phyloP scores from a whole-genome alignment of 257 asterid species.

The Primulina huaijiensis region DNA sequence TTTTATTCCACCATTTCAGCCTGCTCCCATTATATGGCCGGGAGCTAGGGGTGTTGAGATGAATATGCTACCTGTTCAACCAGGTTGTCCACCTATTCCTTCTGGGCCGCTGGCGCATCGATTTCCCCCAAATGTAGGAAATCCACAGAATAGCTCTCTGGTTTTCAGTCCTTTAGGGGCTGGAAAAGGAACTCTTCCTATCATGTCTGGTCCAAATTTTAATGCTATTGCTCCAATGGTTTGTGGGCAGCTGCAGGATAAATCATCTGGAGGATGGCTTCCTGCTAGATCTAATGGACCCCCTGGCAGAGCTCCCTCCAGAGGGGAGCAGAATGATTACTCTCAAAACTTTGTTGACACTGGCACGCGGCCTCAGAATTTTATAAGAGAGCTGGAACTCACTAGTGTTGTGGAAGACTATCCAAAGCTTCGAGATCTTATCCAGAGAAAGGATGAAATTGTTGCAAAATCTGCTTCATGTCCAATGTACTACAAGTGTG shows the following conservation, averaged over 20 bases:
- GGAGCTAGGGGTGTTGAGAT: slow-evolving; percentile 89
- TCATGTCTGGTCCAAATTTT: slow-evolving; percentile 60
- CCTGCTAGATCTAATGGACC: slow-evolving; percentile 73
- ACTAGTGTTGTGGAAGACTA: slow-evolving; percentile 99
- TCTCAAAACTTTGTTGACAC: slow-evolving; percentile 99
- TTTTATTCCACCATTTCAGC: slow-evolving; percentile 58
- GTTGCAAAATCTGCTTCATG: slow-evolving; percentile 76
- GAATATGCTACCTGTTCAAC: slow-evolving; percentile 78
- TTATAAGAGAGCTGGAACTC: slow-evolving; percentile 93
- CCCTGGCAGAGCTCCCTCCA: slow-evolving; percentile 95
- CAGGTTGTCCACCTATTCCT: slow-evolving; percentile 78
- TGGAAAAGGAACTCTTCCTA: slow-evolving; percentile 68
- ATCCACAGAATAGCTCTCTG: slow-evolving; percentile 55
- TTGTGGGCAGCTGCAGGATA: slow-evolving; percentile 73
- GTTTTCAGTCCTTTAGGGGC: slow-evolving; percentile 64
- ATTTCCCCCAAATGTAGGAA: slow-evolving; percentile 67
- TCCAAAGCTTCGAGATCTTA: slow-evolving; percentile 97
- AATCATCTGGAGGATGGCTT: slow-evolving; percentile 80
- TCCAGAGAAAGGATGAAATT: slow-evolving; percentile 95
- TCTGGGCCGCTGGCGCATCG: slow-evolving; percentile 69
- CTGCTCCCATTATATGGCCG: slow-evolving; percentile 79
- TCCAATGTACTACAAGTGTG: slow-evolving; percentile 91
- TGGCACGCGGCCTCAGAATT: slow-evolving; percentile 97
- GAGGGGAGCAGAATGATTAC: slow-evolving; percentile 99
- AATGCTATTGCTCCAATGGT: slow-evolving; percentile 41